Base-by-base conservation (phyloP, 2,329 filamentous ascomycete genomes). In the Neonectria hederae region DNA sequence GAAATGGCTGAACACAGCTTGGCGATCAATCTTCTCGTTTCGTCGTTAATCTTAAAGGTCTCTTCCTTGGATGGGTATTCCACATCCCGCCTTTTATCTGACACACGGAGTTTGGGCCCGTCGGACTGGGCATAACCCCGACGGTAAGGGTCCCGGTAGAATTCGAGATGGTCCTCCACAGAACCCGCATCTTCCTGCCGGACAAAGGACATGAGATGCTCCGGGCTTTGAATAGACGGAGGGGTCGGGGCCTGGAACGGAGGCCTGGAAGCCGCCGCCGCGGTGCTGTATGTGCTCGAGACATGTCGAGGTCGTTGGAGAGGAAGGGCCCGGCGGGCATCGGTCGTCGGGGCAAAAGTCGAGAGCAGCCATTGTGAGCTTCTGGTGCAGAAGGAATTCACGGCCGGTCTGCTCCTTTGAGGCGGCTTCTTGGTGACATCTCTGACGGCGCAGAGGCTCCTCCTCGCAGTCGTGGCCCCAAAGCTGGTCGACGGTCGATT, bases 161-260 rank as follows among this genome's bases (percentile, higher is more conserved):
- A 81, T 35, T 83, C 77, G 45, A 89, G 76, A 65, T 88, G 82
- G 28, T 88, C 85, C 14, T 88, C 82, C 11, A 85, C 83, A 6
- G 80, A 80, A 19, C 78, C 78, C 52, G 81, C 81, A 46, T 81
- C 79, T 45, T 84, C 83, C 21, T 83, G 80, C 45, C 84, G 82
- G 48, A 90, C 82, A 51, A 89, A 78, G 0, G 78, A 80, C 62
- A 89, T 78, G 28, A 90, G 81, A 53, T 87, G 81, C 24, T 84
- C 72, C 70, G 80, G 72, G 52, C 75, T 70, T 22, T 72, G 70
- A 3, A 59, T 24, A 2, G 62, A 54, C 5, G 55, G 63, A 58
- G 62, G 64, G 22, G 61, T 55, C 45, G 66, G 19, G 35, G 22
- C 22, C 65, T 65, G 43, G 32, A 59, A 55, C 43, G 69, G 42